These are phyloP conservation scores for Oryza nivara DNA, from an alignment of 176 grass and related monocot species.

Conservation along the genomic window DNA sequence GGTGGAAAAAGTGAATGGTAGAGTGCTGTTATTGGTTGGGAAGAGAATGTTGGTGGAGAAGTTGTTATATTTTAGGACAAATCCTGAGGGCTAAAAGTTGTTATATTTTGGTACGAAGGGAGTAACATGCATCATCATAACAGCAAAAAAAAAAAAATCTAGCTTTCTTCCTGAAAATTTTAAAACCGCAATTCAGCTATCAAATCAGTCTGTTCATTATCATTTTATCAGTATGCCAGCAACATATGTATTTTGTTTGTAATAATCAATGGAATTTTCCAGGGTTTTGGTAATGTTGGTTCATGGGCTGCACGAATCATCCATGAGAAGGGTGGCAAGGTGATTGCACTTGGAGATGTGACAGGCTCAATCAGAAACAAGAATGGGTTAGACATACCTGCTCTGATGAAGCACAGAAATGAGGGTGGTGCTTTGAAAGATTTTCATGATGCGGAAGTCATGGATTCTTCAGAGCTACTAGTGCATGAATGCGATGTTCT, in stretches of 20 bases:
- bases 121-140: background rate
- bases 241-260: background rate
- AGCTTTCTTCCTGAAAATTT: background rate
- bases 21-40: no score
- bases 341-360: conserved; percentile 88
- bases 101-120: no score
- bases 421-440: conserved; percentile 66
- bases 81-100: no score
- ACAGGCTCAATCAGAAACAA: conserved; percentile 72
- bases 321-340: conserved; percentile 86
- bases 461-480: conserved; percentile 71
- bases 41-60: no score
- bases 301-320: conserved; percentile 88
- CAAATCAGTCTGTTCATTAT: background rate
- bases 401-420: conserved; percentile 64
- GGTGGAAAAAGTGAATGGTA: no score
- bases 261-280: conserved; percentile 18
- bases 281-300: conserved; percentile 99
- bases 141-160: background rate
- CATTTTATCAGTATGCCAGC: background rate
- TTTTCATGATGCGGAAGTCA: conserved; percentile 63
- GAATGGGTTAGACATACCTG: conserved; percentile 75
- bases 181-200: background rate
- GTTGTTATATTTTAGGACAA: no score
- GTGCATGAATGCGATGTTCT: conserved; percentile 91